Conservation (phyloP, 345 rosid species). For the Eucalyptus pauciflora region DNA sequence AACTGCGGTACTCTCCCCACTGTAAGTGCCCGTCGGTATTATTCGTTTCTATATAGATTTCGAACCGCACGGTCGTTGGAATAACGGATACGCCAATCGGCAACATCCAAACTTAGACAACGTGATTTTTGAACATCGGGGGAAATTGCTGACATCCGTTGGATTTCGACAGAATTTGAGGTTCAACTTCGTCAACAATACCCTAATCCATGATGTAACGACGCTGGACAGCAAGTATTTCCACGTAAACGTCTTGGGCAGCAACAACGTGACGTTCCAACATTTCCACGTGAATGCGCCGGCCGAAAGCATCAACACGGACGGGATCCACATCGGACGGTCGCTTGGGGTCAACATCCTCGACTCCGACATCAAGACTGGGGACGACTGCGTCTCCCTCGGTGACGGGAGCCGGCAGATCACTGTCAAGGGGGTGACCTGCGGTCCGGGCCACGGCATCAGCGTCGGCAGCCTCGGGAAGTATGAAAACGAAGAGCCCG, state of each 20-base stretch:
- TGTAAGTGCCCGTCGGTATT: conserved; percentile 2
- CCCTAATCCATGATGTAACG: conserved; percentile 10
- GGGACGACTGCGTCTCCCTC: conserved; percentile 52
- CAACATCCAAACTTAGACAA: neutral
- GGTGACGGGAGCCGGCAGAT: conserved; percentile 31
- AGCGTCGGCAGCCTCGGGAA: conserved; percentile 51
- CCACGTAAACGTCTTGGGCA: conserved; percentile 27
- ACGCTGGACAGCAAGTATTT: conserved; percentile 35
- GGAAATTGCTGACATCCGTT: neutral
- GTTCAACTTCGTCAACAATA: conserved; percentile 22
- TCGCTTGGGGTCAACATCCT: conserved; percentile 10
- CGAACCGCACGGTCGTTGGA: neutral
- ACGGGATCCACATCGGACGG: conserved; percentile 54
- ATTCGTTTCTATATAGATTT: neutral
- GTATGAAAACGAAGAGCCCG: conserved; percentile 11
- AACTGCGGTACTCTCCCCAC: conserved; percentile 26
- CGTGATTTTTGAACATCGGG: neutral
- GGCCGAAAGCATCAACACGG: conserved; percentile 36
- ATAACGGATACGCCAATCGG: neutral
- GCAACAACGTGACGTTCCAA: conserved; percentile 16
- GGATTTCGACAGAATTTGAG: conserved; percentile 23
- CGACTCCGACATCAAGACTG: conserved; percentile 23
- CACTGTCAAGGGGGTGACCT: conserved; percentile 6
- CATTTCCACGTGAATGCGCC: conserved; percentile 21
- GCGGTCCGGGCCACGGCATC: conserved; percentile 69